Percentiles rank a stretch among this genome's conserved stretches.
Evolutionary conservation across 805 yeast genomes (phyloP).

Genomic region (Martiniozyma abietophila): DNA sequence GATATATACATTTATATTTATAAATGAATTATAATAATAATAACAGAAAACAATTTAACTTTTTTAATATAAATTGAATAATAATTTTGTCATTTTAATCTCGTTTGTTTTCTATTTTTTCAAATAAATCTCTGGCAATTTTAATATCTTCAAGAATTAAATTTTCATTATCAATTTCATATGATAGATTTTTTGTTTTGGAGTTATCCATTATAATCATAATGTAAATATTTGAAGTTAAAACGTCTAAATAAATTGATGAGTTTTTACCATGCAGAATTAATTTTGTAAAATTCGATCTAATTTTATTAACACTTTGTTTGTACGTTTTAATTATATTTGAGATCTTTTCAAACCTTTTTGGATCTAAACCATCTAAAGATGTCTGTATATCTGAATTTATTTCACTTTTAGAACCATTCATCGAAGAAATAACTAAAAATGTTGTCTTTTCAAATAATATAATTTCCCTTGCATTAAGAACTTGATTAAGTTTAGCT

Average conservation of each 20-base stretch:
- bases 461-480: constrained; percentile 84
- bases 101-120: constrained; percentile 20
- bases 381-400: constrained; percentile 7
- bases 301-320: constrained; percentile 79
- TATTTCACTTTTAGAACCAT: constrained; percentile 18
- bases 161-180: constrained; percentile 26
- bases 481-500: constrained; percentile 57
- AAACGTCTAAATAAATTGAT: constrained; percentile 27
- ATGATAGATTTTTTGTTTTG: constrained; percentile 8
- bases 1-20: constrained; percentile 8
- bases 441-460: constrained; percentile 91
- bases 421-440: constrained; percentile 60
- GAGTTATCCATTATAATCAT: constrained; percentile 29
- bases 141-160: constrained; percentile 27
- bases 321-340: constrained; percentile 91
- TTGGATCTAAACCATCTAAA: constrained; percentile 54
- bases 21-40: neutral
- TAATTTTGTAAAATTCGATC: constrained; percentile 74
- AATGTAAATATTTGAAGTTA: constrained; percentile 29
- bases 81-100: no score
- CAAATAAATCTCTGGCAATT: constrained; percentile 27
- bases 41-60: neutral
- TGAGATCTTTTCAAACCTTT: constrained; percentile 87
- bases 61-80: no score
- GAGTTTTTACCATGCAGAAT: constrained; percentile 48